Percentiles rank a stretch among this genome's conserved stretches.
Conservation (phyloP, 805 yeast genomes). For the Kurtzmaniella cleridarum region DNA sequence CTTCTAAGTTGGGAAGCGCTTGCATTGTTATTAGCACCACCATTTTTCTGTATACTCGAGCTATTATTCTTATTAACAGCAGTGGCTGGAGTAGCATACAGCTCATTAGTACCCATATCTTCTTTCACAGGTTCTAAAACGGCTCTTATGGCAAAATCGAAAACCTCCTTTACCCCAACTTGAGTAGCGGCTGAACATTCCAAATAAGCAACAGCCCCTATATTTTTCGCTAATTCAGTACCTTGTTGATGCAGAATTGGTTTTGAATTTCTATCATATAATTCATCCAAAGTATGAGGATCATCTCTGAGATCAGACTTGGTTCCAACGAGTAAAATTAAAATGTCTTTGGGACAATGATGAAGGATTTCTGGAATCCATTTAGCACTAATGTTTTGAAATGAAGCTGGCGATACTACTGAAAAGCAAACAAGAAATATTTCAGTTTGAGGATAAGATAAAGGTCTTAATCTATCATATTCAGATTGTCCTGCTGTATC, state of each 20-base stretch:
- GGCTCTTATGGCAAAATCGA: conserved; percentile 73
- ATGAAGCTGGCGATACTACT: conserved; percentile 73
- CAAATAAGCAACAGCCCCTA: conserved; percentile 67
- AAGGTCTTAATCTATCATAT: conserved; percentile 82
- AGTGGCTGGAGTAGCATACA: conserved; percentile 3
- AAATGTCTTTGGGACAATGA: conserved; percentile 68
- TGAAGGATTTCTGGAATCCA: conserved; percentile 79
- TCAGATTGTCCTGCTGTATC: conserved; percentile 96
- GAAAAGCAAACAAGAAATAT: conserved; percentile 84
- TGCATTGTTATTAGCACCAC: conserved; percentile 3
- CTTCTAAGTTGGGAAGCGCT: conserved; percentile 10
- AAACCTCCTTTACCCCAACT: conserved; percentile 77
- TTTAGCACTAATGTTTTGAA: conserved; percentile 72
- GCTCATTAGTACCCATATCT: conserved; percentile 8
- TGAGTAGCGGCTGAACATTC: conserved; percentile 93
- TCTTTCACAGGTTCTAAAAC: conserved; percentile 50
- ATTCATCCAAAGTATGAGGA: conserved; percentile 63
- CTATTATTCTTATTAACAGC: conserved; percentile 9
- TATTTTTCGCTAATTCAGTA: conserved; percentile 56
- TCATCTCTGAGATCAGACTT: conserved; percentile 83
- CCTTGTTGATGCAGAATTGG: conserved; percentile 67
- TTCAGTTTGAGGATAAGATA: conserved; percentile 89
- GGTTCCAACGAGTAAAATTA: conserved; percentile 79
- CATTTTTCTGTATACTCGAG: conserved; percentile 7
- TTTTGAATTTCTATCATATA: conserved; percentile 53